Evolutionary conservation across 176 grass and related monocot species (phyloP).

Genomic region (Carex pumila): DNA sequence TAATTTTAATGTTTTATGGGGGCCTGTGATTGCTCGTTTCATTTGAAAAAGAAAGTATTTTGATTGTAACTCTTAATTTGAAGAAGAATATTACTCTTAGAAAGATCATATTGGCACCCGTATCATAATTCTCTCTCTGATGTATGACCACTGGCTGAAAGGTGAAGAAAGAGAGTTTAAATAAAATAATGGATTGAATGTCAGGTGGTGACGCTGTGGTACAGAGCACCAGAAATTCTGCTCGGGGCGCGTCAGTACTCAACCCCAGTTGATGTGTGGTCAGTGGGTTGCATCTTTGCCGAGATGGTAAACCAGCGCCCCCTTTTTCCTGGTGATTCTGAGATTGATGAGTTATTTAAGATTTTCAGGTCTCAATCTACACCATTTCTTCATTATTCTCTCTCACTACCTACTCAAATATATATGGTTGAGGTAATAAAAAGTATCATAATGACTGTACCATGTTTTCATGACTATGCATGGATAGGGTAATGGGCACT

Average conservation of each 20-base stretch:
- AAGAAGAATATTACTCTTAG: background rate
- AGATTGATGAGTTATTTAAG: constrained; percentile 90
- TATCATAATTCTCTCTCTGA: background rate
- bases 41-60: background rate
- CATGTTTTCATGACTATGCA: background rate
- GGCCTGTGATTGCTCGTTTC: background rate
- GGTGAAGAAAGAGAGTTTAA: background rate
- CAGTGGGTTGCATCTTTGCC: constrained; percentile 92
- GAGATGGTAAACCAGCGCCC: constrained; percentile 96
- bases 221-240: constrained; percentile 90
- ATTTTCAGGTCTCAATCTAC: constrained; percentile 71
- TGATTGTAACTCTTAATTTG: background rate
- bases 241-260: constrained; percentile 84
- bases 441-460: background rate
- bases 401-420: background rate
- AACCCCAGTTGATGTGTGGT: constrained; percentile 93
- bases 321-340: constrained; percentile 86
- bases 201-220: constrained; percentile 96
- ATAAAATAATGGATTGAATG: constrained; percentile 22
- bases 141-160: background rate
- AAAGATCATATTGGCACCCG: background rate
- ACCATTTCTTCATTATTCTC: background rate
- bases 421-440: background rate
- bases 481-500: constrained; percentile 59
- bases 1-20: background rate